Conservation (phyloP, 2,329 filamentous ascomycete genomes). For the Nemania bipapillata region DNA sequence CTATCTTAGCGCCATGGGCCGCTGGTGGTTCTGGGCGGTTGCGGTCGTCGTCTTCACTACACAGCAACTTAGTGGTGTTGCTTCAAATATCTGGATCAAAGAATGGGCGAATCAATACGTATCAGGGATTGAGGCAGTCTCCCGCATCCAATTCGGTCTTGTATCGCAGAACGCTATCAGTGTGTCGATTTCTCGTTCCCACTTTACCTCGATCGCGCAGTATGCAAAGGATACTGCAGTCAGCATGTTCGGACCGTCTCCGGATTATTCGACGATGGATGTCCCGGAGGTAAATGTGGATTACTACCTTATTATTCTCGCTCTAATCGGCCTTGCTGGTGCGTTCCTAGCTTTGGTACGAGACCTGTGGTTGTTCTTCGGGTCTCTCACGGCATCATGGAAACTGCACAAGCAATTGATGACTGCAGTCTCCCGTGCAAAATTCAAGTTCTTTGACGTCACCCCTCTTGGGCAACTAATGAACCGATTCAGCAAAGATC, state of each 20-base stretch:
- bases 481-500: constrained; percentile 98
- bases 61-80: constrained; percentile 86
- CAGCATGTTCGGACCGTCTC: constrained; percentile 51
- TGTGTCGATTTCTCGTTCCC: constrained; percentile 53
- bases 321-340: constrained; percentile 78
- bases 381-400: constrained; percentile 87
- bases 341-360: constrained; percentile 83
- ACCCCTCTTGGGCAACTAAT: constrained; percentile 96
- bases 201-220: constrained; percentile 56
- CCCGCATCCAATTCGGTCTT: constrained; percentile 52
- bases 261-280: constrained; percentile 52
- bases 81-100: constrained; percentile 93
- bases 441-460: constrained; percentile 97
- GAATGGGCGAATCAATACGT: constrained; percentile 94
- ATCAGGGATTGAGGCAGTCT: constrained; percentile 53
- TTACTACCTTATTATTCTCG: constrained; percentile 88
- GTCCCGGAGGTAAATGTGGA: constrained; percentile 74
- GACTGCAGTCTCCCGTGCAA: constrained; percentile 81
- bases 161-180: constrained; percentile 53
- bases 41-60: constrained; percentile 78
- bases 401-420: constrained; percentile 84
- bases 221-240: constrained; percentile 49
- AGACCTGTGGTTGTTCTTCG: constrained; percentile 90
- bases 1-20: constrained; percentile 91
- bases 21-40: constrained; percentile 92